Evolutionary conservation across 768 basidiomycete species (phyloP).

Genomic region (Tephrocybe sp.): DNA sequence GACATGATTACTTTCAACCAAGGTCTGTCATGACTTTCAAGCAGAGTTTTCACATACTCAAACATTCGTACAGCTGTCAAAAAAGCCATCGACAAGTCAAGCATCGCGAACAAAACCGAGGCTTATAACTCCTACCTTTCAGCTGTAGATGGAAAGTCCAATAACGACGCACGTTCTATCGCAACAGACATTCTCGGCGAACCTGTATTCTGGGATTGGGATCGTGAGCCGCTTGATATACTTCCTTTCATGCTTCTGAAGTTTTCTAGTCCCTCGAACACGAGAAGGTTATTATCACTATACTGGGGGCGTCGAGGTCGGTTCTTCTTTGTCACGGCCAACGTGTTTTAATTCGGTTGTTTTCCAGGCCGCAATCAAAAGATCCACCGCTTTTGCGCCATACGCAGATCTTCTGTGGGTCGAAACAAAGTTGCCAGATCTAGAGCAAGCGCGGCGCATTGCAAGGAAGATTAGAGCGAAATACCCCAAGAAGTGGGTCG

Average conservation of each 20-base stretch:
- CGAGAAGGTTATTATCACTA: conserved; percentile 91
- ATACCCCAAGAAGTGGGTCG: conserved; percentile 64
- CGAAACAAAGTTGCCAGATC: conserved; percentile 86
- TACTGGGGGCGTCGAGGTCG: conserved; percentile 70
- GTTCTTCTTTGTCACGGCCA: conserved; percentile 2
- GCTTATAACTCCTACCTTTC: conserved; percentile 58
- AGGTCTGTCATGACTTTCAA: conserved; percentile 43
- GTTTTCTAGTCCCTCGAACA: conserved; percentile 69
- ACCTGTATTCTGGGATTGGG: conserved; percentile 86
- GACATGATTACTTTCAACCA: conserved; percentile 81
- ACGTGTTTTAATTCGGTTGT: not conserved
- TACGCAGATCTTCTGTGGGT: conserved; percentile 91
- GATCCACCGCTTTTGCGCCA: conserved; percentile 76
- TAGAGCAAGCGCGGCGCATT: conserved; percentile 76
- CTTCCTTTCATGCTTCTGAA: conserved; percentile 1
- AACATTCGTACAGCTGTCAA: conserved; percentile 47
- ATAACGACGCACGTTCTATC: conserved; percentile 63
- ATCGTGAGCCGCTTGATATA: conserved; percentile 48
- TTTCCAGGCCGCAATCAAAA: conserved; percentile 69
- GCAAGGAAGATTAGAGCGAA: conserved; percentile 69
- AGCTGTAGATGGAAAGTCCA: conserved; percentile 64
- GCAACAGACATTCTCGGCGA: conserved; percentile 74
- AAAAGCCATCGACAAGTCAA: conserved; percentile 50
- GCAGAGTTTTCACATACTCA: not conserved
- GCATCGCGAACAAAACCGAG: conserved; percentile 48